Percentiles rank a stretch among this genome's conserved stretches.
These are phyloP conservation scores for Hypocrella siamensis DNA, from an alignment of 2,329 filamentous ascomycete species.

Conservation along the genomic window DNA sequence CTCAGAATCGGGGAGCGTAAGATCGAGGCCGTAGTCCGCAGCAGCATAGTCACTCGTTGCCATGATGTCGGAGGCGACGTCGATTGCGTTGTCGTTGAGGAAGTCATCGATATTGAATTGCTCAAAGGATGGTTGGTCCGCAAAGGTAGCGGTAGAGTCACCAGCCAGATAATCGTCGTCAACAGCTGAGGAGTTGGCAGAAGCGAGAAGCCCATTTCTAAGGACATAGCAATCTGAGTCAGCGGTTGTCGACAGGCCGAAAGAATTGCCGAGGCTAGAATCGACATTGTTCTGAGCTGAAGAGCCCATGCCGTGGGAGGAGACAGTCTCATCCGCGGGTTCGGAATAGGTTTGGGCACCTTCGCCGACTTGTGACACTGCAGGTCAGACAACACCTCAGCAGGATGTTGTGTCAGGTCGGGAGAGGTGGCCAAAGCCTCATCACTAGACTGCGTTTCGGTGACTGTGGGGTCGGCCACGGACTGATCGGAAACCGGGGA, in stretches of 20 bases:
- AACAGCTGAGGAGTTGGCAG: constrained; percentile 50
- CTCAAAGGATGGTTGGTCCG: constrained; percentile 22
- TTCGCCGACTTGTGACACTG: constrained; percentile 95
- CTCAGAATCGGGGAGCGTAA: constrained; percentile 41
- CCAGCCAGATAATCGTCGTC: constrained; percentile 52
- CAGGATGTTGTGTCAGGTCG: constrained; percentile 99
- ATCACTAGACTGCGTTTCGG: constrained; percentile 10
- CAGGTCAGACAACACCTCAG: constrained; percentile 99
- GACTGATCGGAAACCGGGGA: constrained; percentile 31
- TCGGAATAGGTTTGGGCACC: constrained; percentile 30
- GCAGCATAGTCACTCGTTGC: constrained; percentile 33
- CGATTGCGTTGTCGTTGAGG: constrained; percentile 35
- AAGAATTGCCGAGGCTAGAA: constrained; percentile 54
- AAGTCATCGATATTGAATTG: constrained; percentile 38
- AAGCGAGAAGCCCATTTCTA: constrained; percentile 63
- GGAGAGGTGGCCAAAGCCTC: constrained; percentile 33
- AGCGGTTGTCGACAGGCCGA: constrained; percentile 52
- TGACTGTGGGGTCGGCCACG: constrained; percentile 3
- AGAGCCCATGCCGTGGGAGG: constrained; percentile 29
- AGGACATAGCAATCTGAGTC: constrained; percentile 60
- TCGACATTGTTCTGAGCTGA: constrained; percentile 44
- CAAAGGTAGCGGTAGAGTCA: constrained; percentile 36
- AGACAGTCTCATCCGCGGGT: constrained; percentile 22
- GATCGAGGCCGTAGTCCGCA: constrained; percentile 35
- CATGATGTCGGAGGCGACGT: constrained; percentile 29